Evolutionary conservation across 2,329 filamentous ascomycete genomes (phyloP).

Genomic region (Endoconidiophora polonica): DNA sequence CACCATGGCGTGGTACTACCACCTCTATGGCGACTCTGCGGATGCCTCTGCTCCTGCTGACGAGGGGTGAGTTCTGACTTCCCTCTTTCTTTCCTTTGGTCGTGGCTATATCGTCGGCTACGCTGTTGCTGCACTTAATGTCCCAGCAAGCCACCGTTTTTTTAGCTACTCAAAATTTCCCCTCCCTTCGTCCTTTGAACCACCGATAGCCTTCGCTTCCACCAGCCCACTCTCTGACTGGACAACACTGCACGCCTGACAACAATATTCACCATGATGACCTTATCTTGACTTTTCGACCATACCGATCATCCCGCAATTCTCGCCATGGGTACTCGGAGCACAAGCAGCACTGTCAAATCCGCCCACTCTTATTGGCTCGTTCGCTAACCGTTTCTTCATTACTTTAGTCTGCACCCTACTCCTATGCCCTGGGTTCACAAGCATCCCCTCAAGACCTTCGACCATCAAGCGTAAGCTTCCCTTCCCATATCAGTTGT

Average conservation of each 20-base stretch:
- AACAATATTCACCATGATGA: not conserved
- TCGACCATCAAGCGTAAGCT: constrained; percentile 88
- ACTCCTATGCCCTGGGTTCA: constrained; percentile 95
- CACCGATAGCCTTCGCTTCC: not conserved
- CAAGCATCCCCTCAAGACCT: constrained; percentile 80
- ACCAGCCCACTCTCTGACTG: not conserved
- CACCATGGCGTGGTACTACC: constrained; percentile 92
- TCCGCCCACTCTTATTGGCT: not conserved
- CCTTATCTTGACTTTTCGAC: not conserved
- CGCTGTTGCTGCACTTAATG: not conserved
- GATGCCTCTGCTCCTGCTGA: constrained; percentile 85
- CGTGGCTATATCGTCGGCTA: not conserved
- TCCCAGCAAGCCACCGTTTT: no score
- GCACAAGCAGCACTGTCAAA: not conserved
- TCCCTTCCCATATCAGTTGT: not conserved
- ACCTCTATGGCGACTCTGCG: constrained; percentile 78
- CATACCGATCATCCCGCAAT: no score
- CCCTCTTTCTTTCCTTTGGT: not conserved
- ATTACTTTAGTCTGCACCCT: constrained; percentile 57
- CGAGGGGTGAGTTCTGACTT: constrained; percentile 67
- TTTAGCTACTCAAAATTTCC: not conserved
- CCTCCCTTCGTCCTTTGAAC: not conserved
- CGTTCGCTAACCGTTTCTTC: constrained; percentile 17
- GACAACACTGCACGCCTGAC: not conserved
- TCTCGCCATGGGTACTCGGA: not conserved